Evolutionary conservation across 176 grass and related monocot genomes (phyloP), one percentile per base, ranked within the genome.

Genomic region (Calamus simplicifolius): DNA sequence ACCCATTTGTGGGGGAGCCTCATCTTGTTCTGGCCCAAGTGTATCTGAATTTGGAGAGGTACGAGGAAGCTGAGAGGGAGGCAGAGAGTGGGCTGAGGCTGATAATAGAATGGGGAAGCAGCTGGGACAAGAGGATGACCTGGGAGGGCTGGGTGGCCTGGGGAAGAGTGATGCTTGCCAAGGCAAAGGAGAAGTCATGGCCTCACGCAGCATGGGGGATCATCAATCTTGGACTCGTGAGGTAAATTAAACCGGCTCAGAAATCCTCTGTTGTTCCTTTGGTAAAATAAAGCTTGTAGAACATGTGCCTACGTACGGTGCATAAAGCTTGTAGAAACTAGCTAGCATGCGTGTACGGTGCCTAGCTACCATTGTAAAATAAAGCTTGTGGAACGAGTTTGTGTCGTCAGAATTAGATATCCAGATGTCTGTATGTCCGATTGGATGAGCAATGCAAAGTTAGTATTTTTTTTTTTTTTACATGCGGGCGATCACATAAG

Each of bases 81-180:
- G 79, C 73, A 16, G 76, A 73, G 54, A 58, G 10, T 0, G 89
- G 89, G 35, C 19, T 95, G 82, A 19, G 15, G 29, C 75, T 95
- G 70, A 3, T 89, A 56, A 68, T 95, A n/a, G 62, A 83, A 58
- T 95, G 82, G 89, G 89, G 89, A 49, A 85, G 81, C 58, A 79
- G 76, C 79, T 89, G 89, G 89, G 89, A 95, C 76, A 95, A 85
- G 85, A 77, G 89, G 49, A 81, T 89, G 79, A 60, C 69, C 6
- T 89, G 89, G 89, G 89, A 89, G 7, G 85, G 82, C 0, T 95
- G 89, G 89, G 79, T 95, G 35, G 81, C 89, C 0, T 95, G 81
- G 85, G 89, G 81, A 0, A 80, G 89, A 38, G 69, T 85, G 6
- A 67, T 95, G 76, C 43, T 67, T 16, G 51, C 27, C 13, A 85